phyloP scores from a whole-genome alignment of 176 grass and related monocot genomes.

The Miscanthus lutarioriparius region DNA sequence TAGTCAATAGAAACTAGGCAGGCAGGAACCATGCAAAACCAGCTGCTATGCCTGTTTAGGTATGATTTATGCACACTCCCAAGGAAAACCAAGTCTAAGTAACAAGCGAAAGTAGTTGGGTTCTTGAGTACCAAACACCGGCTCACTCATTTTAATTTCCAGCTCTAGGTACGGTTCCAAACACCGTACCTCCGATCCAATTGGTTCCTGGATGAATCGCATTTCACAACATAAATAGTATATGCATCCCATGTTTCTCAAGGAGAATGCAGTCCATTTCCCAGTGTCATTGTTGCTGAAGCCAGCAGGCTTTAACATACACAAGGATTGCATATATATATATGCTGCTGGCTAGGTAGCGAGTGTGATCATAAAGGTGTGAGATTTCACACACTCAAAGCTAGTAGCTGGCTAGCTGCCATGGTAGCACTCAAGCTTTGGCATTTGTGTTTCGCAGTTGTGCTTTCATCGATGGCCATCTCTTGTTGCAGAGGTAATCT shows the following conservation, averaged over 20 bases:
- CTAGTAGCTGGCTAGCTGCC: not conserved
- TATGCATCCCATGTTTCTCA: not conserved
- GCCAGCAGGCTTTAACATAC: not conserved
- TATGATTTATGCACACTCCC: slow-evolving; percentile 51
- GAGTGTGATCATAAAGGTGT: slow-evolving; percentile 12
- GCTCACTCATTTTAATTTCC: not conserved
- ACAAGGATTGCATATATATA: not conserved
- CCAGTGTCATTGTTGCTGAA: slow-evolving; percentile 2
- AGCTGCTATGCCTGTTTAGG: slow-evolving; percentile 50
- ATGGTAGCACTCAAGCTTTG: slow-evolving; percentile 52
- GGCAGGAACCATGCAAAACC: not conserved
- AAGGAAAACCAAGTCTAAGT: slow-evolving; percentile 41
- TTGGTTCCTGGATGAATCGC: not conserved
- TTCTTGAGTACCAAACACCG: slow-evolving; percentile 60
- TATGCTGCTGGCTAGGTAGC: not conserved
- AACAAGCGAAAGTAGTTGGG: slow-evolving; percentile 79
- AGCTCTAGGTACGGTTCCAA: not conserved
- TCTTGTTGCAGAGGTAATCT: slow-evolving; percentile 60
- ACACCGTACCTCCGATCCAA: not conserved
- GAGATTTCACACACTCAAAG: not conserved
- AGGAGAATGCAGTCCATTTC: slow-evolving; percentile 19
- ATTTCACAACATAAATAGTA: slow-evolving; percentile 5
- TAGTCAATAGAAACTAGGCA: slow-evolving; percentile 49
- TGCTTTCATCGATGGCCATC: slow-evolving; percentile 42
- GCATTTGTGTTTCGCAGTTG: slow-evolving; percentile 24